These are phyloP conservation scores for Microstroma glucosiphilum DNA, from an alignment of 1,284 basidiomycete genomes.

Conservation along the genomic window DNA sequence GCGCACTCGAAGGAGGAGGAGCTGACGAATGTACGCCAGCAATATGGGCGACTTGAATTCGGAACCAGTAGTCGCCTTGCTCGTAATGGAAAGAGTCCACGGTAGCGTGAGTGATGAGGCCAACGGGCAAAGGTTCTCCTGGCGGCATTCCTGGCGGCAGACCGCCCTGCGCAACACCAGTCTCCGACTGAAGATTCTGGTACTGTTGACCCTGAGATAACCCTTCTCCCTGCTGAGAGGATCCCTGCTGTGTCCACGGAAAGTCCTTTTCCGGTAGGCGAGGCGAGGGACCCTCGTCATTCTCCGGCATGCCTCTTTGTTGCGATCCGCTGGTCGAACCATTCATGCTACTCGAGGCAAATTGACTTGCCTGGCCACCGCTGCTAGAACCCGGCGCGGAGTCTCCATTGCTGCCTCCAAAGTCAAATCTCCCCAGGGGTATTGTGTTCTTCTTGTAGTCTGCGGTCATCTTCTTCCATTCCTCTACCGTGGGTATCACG, in stretches of 20 bases:
- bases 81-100: conserved; percentile 96
- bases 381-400: conserved; percentile 14
- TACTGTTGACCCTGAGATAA: not conserved
- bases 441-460: conserved; percentile 95
- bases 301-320: not conserved
- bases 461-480: conserved; percentile 93
- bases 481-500: conserved; percentile 85
- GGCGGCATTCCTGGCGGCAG: conserved; percentile 40
- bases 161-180: conserved; percentile 8
- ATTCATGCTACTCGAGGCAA: not conserved
- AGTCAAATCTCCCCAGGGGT: conserved; percentile 79
- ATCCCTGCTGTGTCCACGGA: conserved; percentile 1
- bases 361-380: conserved; percentile 53
- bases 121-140: conserved; percentile 50
- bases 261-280: conserved; percentile 27
- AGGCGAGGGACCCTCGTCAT: conserved; percentile 9
- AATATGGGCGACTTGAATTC: conserved; percentile 73
- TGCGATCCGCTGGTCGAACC: not conserved
- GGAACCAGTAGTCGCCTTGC: conserved; percentile 95
- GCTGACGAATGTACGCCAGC: conserved; percentile 17
- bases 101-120: conserved; percentile 77
- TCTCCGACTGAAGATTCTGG: not conserved
- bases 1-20: conserved; percentile 15
- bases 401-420: conserved; percentile 11
- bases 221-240: not conserved